phyloP scores from a whole-genome alignment of 805 yeast genomes.

The Pichia rugopelliculosa region DNA sequence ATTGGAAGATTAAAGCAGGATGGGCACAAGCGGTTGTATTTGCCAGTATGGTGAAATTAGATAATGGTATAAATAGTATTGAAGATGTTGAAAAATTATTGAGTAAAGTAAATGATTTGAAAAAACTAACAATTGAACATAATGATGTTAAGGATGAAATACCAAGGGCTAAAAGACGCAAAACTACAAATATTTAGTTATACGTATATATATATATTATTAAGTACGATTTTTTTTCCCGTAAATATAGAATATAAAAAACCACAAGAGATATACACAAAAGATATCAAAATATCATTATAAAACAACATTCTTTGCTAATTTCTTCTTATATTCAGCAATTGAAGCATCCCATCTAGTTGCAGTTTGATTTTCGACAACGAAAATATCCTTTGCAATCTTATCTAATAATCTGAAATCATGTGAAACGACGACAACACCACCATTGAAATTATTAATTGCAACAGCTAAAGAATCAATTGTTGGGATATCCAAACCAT shows the following conservation, averaged over 20 bases:
- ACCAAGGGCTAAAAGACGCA: background rate
- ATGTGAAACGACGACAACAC: slow-evolving; percentile 97
- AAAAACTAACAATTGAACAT: no score
- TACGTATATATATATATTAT: no score
- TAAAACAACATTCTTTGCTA: slow-evolving; percentile 85
- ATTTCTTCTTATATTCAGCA: slow-evolving; percentile 84
- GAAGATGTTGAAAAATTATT: slow-evolving; percentile 6
- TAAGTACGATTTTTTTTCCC: no score
- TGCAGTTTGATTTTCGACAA: slow-evolving; percentile 91
- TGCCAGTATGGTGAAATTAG: slow-evolving; percentile 66
- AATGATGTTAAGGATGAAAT: background rate
- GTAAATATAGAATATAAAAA: background rate
- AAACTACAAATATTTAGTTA: no score
- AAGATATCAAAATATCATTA: slow-evolving; percentile 21
- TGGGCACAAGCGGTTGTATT: slow-evolving; percentile 98
- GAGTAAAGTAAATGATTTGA: background rate
- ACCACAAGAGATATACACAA: background rate
- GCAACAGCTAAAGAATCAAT: slow-evolving; percentile 98
- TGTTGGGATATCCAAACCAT: slow-evolving; percentile 97
- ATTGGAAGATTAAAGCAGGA: slow-evolving; percentile 92
- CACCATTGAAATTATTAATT: slow-evolving; percentile 90
- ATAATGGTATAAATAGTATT: slow-evolving; percentile 50
- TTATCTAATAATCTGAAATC: slow-evolving; percentile 97
- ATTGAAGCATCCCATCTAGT: slow-evolving; percentile 95
- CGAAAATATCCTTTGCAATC: slow-evolving; percentile 95